phyloP scores from a whole-genome alignment of 257 asterid genomes.

The Nicotiana tabacum region DNA sequence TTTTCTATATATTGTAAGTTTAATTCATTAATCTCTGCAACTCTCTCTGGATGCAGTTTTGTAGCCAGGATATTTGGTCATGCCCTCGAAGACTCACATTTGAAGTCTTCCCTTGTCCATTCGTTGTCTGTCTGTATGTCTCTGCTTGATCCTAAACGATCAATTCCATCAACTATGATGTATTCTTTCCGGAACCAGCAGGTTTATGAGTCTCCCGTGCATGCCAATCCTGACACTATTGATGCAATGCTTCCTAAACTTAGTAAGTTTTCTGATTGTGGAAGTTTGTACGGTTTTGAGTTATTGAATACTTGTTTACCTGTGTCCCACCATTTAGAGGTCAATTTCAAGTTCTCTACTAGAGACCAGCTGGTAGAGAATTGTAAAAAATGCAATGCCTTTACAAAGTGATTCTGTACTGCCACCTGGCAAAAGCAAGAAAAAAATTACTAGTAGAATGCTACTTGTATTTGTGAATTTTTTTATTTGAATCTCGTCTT shows the following conservation, averaged over 20 bases:
- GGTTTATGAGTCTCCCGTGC: slow-evolving; percentile 58
- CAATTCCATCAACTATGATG: slow-evolving; percentile 62
- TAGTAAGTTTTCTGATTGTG: slow-evolving; percentile 29
- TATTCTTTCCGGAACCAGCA: slow-evolving; percentile 82
- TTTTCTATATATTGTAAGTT: slow-evolving; percentile 2
- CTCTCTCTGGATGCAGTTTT: slow-evolving; percentile 51
- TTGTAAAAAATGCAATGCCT: background rate
- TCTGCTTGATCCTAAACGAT: slow-evolving; percentile 86
- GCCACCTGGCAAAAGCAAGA: background rate
- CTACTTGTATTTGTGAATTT: background rate
- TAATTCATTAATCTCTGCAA: slow-evolving; percentile 8
- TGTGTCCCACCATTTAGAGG: background rate
- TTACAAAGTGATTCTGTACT: background rate
- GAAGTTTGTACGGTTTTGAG: background rate
- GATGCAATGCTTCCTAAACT: slow-evolving; percentile 97
- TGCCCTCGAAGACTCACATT: slow-evolving; percentile 76
- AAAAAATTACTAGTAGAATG: background rate
- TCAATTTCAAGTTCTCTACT: background rate
- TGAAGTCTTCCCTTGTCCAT: slow-evolving; percentile 81
- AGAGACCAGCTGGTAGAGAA: background rate
- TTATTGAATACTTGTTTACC: background rate
- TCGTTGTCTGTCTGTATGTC: slow-evolving; percentile 89
- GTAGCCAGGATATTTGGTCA: slow-evolving; percentile 85
- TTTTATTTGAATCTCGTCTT: background rate
- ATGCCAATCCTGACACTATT: slow-evolving; percentile 78